These are phyloP conservation scores for Tricholoma terreum DNA, from an alignment of 768 basidiomycete species.

Conservation along the genomic window DNA sequence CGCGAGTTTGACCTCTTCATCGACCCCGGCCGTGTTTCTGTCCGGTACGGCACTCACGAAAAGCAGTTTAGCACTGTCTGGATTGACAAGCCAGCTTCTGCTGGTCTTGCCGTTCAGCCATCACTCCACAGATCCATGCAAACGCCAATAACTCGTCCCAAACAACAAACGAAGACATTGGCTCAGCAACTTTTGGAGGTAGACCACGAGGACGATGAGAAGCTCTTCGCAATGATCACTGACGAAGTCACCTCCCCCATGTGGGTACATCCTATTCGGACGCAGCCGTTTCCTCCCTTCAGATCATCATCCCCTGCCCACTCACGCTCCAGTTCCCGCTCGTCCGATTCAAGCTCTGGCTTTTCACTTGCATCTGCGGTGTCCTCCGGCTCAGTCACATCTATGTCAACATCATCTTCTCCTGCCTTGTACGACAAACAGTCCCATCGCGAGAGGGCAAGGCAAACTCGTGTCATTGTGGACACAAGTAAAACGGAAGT, in stretches of 20 bases:
- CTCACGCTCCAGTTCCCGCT: constrained; percentile 70
- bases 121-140: constrained; percentile 19
- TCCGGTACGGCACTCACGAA: constrained; percentile 47
- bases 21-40: constrained; percentile 74
- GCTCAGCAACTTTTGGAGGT: constrained; percentile 73
- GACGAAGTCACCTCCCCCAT: constrained; percentile 66
- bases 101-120: constrained; percentile 15
- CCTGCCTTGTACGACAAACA: constrained; percentile 38
- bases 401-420: constrained; percentile 37
- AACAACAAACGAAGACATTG: constrained; percentile 48
- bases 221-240: constrained; percentile 71
- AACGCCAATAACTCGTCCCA: constrained; percentile 8
- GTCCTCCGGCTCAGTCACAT: constrained; percentile 44
- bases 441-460: constrained; percentile 66
- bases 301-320: constrained; percentile 59
- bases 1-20: constrained; percentile 76
- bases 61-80: constrained; percentile 60
- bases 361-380: constrained; percentile 55
- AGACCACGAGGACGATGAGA: constrained; percentile 70
- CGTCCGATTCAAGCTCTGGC: constrained; percentile 65
- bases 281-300: constrained; percentile 51
- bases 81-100: constrained; percentile 51
- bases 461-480: constrained; percentile 68
- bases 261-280: constrained; percentile 64
- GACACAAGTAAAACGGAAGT: constrained; percentile 76